phyloP scores from a whole-genome alignment of 1,139 yeast species.

The Kodamaea plutei region DNA sequence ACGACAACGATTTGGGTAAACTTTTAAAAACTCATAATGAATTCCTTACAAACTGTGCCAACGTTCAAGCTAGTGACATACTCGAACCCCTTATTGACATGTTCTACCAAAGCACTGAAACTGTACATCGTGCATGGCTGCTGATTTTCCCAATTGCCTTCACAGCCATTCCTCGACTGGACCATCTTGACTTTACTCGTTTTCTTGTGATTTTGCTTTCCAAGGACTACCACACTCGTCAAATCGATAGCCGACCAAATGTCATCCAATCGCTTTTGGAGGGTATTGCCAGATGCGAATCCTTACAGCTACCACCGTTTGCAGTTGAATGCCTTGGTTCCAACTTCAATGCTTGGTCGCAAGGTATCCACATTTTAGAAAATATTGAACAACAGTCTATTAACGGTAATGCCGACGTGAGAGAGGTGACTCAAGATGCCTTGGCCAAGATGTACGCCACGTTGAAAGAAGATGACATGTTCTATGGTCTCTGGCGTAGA shows the following conservation, averaged over 20 bases:
- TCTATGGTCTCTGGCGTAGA: conserved; percentile 96
- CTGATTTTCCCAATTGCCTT: conserved; percentile 79
- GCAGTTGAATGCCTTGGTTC: conserved; percentile 84
- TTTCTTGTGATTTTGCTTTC: conserved; percentile 75
- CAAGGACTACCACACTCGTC: conserved; percentile 88
- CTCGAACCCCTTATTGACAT: conserved; percentile 73
- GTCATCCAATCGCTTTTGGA: conserved; percentile 81
- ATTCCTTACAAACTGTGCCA: conserved; percentile 45
- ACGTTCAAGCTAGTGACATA: conserved; percentile 54
- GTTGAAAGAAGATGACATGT: conserved; percentile 92
- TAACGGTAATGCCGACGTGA: conserved; percentile 67
- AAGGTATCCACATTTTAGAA: conserved; percentile 79
- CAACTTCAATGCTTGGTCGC: conserved; percentile 89
- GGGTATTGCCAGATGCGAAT: conserved; percentile 71
- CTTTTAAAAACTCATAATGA: conserved; percentile 48
- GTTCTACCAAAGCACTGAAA: conserved; percentile 76
- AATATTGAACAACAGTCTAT: conserved; percentile 64
- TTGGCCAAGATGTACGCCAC: conserved; percentile 83
- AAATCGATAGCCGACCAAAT: conserved; percentile 81
- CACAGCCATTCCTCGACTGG: conserved; percentile 68
- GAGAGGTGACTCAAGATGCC: conserved; percentile 89
- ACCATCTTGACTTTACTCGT: conserved; percentile 77
- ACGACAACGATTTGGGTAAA: conserved; percentile 16
- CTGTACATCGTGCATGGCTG: conserved; percentile 84
- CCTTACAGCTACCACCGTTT: conserved; percentile 88